phyloP scores from a whole-genome alignment of 345 rosid genomes.

The Hibiscus mutabilis region DNA sequence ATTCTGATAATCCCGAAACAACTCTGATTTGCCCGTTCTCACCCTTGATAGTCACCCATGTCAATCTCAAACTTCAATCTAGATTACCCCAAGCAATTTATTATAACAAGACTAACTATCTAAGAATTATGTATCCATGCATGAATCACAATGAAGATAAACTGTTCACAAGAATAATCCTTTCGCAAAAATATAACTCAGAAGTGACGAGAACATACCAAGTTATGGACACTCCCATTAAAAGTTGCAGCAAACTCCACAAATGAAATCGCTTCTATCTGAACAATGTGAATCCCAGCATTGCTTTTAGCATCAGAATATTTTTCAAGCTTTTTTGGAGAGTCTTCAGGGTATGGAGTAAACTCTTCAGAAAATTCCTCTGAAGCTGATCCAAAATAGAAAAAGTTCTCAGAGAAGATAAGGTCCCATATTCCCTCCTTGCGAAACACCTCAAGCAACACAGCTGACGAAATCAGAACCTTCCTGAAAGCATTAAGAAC shows the following conservation, averaged over 20 bases:
- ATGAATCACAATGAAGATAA: conserved; percentile 7
- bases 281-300: conserved; percentile 38
- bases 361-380: conserved; percentile 32
- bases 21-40: background rate
- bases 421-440: conserved; percentile 74
- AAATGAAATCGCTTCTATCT: conserved; percentile 50
- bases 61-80: conserved; percentile 2
- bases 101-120: background rate
- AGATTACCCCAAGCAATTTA: background rate
- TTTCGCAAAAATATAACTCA: background rate
- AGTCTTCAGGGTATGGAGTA: conserved; percentile 15
- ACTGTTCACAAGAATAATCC: background rate
- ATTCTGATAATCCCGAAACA: background rate
- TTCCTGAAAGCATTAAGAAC: conserved; percentile 47
- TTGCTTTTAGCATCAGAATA: conserved; percentile 18
- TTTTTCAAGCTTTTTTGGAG: conserved; percentile 21
- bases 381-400: conserved; percentile 41
- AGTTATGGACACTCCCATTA: conserved; percentile 43
- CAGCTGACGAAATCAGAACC: conserved; percentile 48
- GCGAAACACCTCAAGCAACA: conserved; percentile 43
- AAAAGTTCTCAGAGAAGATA: conserved; percentile 63
- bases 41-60: background rate
- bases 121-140: background rate
- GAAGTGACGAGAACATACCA: conserved; percentile 30
- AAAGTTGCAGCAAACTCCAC: conserved; percentile 63